Evolutionary conservation across 2,329 filamentous ascomycete species (phyloP).

Genomic region (Colletotrichum higginsianum): DNA sequence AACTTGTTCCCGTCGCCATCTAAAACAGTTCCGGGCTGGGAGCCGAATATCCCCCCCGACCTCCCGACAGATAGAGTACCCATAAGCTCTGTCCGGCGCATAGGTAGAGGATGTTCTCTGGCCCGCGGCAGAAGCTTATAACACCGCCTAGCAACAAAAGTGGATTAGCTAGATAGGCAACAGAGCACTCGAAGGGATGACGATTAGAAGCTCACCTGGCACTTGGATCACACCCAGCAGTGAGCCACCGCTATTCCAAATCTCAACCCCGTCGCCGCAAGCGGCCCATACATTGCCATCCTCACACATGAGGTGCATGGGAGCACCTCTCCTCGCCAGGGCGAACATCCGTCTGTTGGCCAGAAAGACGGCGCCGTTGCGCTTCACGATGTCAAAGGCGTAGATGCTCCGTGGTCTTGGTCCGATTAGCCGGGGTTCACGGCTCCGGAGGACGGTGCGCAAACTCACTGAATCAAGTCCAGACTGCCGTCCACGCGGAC

Average conservation of each 20-base stretch:
- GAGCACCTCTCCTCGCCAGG: conserved; percentile 61
- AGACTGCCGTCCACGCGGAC: conserved; percentile 18
- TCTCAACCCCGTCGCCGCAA: conserved; percentile 64
- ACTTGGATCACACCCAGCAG: conserved; percentile 60
- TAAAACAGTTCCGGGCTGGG: conserved; percentile 3
- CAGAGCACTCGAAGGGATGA: background rate
- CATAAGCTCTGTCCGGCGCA: conserved; percentile 64
- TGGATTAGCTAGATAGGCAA: background rate
- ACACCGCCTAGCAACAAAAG: conserved; percentile 52
- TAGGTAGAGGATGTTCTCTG: conserved; percentile 60
- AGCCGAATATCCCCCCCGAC: too few species aligned
- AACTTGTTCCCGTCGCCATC: too few species aligned
- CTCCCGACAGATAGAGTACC: conserved; percentile 53
- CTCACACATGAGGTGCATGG: conserved; percentile 60
- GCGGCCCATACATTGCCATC: conserved; percentile 63
- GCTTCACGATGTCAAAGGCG: conserved; percentile 61
- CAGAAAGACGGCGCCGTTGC: conserved; percentile 57
- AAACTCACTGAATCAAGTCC: conserved; percentile 43
- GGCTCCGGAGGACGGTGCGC: conserved; percentile 29
- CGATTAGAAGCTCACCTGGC: conserved; percentile 47
- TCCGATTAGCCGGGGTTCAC: background rate
- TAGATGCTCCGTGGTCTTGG: conserved; percentile 58
- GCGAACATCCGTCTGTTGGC: conserved; percentile 67
- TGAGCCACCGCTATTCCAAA: conserved; percentile 61
- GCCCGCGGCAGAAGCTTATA: conserved; percentile 62